Percentiles rank a stretch among this genome's conserved stretches.
Conservation (phyloP, 2,329 filamentous ascomycete genomes). For the Nemania diffusa region DNA sequence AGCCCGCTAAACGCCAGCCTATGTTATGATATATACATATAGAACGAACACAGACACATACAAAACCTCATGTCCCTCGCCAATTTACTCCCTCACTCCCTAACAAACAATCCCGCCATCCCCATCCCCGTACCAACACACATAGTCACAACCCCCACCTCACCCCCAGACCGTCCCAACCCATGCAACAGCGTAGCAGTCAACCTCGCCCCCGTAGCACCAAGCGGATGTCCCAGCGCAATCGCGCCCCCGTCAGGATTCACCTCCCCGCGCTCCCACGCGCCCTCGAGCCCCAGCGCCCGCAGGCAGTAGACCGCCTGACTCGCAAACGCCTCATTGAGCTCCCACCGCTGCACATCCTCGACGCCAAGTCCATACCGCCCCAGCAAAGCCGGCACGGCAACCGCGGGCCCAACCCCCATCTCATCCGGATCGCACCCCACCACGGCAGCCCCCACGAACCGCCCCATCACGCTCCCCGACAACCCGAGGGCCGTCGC, state of each 20-base stretch:
- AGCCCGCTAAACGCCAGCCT: not conserved
- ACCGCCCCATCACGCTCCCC: constrained; percentile 80
- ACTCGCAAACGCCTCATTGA: constrained; percentile 84
- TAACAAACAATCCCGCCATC: constrained; percentile 74
- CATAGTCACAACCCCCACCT: constrained; percentile 91
- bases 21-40: not conserved
- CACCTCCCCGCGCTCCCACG: constrained; percentile 73
- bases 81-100: constrained; percentile 60
- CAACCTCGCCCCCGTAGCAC: constrained; percentile 87
- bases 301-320: constrained; percentile 77
- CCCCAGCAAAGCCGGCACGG: constrained; percentile 82
- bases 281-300: constrained; percentile 72
- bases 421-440: constrained; percentile 92
- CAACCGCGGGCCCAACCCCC: constrained; percentile 88
- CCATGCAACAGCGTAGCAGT: constrained; percentile 75
- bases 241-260: constrained; percentile 96
- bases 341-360: constrained; percentile 89
- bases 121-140: constrained; percentile 87
- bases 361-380: constrained; percentile 71
- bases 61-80: not conserved
- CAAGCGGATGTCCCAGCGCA: constrained; percentile 90
- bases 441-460: constrained; percentile 78
- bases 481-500: constrained; percentile 77
- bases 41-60: not conserved
- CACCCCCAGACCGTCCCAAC: constrained; percentile 73